These are phyloP conservation scores for Samsoniella hepiali DNA, from an alignment of 2,329 filamentous ascomycete species.

Conservation along the genomic window DNA sequence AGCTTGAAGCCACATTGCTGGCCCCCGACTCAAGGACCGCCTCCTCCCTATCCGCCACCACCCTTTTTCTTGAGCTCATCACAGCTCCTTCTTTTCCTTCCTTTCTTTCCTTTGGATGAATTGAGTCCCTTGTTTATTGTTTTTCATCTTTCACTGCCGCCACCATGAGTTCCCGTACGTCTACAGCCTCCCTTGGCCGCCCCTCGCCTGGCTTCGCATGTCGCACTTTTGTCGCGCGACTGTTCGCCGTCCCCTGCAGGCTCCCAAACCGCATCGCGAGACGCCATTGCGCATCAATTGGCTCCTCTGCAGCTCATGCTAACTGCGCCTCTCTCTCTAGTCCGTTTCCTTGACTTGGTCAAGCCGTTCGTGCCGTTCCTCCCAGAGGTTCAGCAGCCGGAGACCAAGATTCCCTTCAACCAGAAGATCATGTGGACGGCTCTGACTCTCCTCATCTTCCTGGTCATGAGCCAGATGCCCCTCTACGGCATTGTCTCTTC, in stretches of 20 bases:
- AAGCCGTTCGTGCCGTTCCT: slow-evolving; percentile 99
- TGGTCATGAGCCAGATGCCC: slow-evolving; percentile 99
- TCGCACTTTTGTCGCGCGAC: slow-evolving; percentile 12
- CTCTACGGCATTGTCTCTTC: slow-evolving; percentile 99
- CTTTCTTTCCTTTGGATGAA: slow-evolving; percentile 39
- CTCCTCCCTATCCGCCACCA: slow-evolving; percentile 35
- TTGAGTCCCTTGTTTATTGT: slow-evolving; percentile 37
- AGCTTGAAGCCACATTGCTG: slow-evolving; percentile 44
- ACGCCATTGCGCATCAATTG: slow-evolving; percentile 28
- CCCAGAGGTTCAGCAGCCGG: slow-evolving; percentile 96
- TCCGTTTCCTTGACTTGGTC: slow-evolving; percentile 99
- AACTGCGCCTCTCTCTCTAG: slow-evolving; percentile 45
- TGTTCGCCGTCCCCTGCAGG: slow-evolving; percentile 21
- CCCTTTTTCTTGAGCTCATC: slow-evolving; percentile 35
- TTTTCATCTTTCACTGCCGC: slow-evolving; percentile 28
- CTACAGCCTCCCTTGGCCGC: background rate
- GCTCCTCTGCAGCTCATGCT: slow-evolving; percentile 24
- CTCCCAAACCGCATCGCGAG: slow-evolving; percentile 20
- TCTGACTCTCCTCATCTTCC: slow-evolving; percentile 93
- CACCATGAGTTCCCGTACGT: slow-evolving; percentile 58
- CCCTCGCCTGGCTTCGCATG: slow-evolving; percentile 1
- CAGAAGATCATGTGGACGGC: slow-evolving; percentile 96
- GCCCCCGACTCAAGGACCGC: slow-evolving; percentile 30
- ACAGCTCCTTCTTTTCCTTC: slow-evolving; percentile 36
- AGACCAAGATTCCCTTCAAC: slow-evolving; percentile 99